A percentile compares a stretch with the other conserved stretches of the same genome.
These are phyloP conservation scores for Beauveria australis DNA, from an alignment of 2,329 filamentous ascomycete genomes.

Conservation along the genomic window DNA sequence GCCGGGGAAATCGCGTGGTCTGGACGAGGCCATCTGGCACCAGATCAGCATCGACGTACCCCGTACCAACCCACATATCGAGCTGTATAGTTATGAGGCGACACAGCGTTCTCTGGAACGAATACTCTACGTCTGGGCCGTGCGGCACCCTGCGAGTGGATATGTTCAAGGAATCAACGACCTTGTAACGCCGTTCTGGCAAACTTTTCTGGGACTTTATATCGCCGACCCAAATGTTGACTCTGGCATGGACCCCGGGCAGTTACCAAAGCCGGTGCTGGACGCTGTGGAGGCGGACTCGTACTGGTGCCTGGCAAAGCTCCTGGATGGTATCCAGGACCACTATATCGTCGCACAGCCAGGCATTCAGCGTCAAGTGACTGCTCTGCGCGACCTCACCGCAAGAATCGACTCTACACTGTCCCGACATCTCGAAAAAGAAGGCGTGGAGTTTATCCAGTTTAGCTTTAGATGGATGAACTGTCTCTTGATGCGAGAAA, in stretches of 20 bases:
- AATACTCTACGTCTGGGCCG: conserved; percentile 95
- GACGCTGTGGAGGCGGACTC: conserved; percentile 97
- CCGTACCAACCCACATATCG: conserved; percentile 89
- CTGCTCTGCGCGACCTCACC: conserved; percentile 80
- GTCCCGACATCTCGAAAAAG: conserved; percentile 79
- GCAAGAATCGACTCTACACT: conserved; percentile 77
- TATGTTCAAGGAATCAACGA: conserved; percentile 99
- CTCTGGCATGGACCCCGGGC: conserved; percentile 91
- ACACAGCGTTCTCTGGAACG: conserved; percentile 90
- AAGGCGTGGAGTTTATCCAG: conserved; percentile 96
- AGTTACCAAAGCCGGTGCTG: conserved; percentile 79
- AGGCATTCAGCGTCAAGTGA: conserved; percentile 90
- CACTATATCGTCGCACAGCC: conserved; percentile 98
- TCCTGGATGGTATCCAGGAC: conserved; percentile 97
- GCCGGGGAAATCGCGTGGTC: conserved; percentile 49
- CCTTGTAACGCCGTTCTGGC: conserved; percentile 94
- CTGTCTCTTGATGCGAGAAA: conserved; percentile 93
- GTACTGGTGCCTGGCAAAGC: conserved; percentile 96
- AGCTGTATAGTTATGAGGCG: conserved; percentile 90
- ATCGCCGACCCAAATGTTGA: conserved; percentile 92
- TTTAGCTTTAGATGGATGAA: conserved; percentile 99
- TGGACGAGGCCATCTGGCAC: conserved; percentile 98
- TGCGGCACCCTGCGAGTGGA: conserved; percentile 90
- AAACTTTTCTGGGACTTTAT: conserved; percentile 91
- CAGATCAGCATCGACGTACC: conserved; percentile 98